phyloP scores from a whole-genome alignment of 2,329 filamentous ascomycete genomes.

The Ophiostoma piceae region DNA sequence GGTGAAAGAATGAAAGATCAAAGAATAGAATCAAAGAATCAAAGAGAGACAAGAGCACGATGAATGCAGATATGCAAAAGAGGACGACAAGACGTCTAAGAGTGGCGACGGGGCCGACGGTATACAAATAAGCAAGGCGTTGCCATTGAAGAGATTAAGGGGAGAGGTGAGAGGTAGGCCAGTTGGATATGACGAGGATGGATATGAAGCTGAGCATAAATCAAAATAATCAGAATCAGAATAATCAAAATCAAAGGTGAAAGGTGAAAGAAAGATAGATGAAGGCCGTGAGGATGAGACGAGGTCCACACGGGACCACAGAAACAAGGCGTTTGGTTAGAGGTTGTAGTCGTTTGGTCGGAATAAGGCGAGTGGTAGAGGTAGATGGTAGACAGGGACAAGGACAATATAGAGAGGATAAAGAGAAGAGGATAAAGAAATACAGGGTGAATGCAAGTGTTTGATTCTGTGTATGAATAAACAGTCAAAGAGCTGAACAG shows the following conservation, averaged over 20 bases:
- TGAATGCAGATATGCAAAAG: not conserved
- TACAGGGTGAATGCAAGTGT: too few relatives aligned
- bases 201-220: not conserved
- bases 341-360: not conserved
- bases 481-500: not conserved
- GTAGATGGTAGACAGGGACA: not conserved
- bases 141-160: not conserved
- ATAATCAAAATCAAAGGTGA: too few relatives aligned
- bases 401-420: not conserved
- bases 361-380: not conserved
- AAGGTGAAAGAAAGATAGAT: not conserved
- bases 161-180: not conserved
- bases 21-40: not conserved
- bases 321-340: slow-evolving; percentile 1
- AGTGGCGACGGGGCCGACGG: slow-evolving; percentile 6
- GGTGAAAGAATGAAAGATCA: not conserved
- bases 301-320: slow-evolving; percentile 14
- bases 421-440: too few relatives aligned
- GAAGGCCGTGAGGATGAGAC: not conserved
- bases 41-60: not conserved
- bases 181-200: not conserved
- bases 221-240: not conserved
- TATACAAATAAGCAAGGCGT: not conserved
- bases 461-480: not conserved
- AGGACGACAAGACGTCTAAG: not conserved